These are phyloP conservation scores for Aquilaria agallochum DNA, from an alignment of 441 rosid genomes.

Conservation along the genomic window DNA sequence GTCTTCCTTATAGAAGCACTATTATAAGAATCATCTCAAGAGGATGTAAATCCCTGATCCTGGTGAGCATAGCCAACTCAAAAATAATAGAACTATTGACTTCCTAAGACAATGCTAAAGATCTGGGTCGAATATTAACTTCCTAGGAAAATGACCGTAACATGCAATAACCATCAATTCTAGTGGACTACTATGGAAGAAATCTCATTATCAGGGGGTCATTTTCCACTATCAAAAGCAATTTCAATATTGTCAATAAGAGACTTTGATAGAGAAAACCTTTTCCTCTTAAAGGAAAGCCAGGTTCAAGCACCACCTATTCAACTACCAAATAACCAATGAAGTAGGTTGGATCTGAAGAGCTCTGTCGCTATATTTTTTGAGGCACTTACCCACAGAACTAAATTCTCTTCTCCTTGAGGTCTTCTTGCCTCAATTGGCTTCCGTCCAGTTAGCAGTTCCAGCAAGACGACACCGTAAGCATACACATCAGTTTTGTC, in stretches of 20 bases:
- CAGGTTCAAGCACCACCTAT: slow-evolving; percentile 10
- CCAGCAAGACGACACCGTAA: slow-evolving; percentile 92
- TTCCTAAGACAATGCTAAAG: too few relatives aligned
- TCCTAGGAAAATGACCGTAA: too few relatives aligned
- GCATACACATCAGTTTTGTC: slow-evolving; percentile 97
- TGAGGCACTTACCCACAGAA: slow-evolving; percentile 73
- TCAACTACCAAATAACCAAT: slow-evolving; percentile 24
- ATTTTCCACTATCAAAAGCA: not conserved
- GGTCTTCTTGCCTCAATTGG: slow-evolving; percentile 86
- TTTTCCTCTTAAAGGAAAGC: not conserved
- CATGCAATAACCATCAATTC: too few relatives aligned
- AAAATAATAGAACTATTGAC: too few relatives aligned
- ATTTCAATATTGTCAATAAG: slow-evolving; percentile 2
- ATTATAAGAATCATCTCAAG: too few relatives aligned
- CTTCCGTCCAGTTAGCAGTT: slow-evolving; percentile 79
- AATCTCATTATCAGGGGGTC: slow-evolving; percentile 12
- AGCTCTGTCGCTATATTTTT: not conserved
- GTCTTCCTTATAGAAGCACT: not conserved
- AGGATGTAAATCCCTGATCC: not conserved
- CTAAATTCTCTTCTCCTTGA: slow-evolving; percentile 86
- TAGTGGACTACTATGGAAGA: slow-evolving; percentile 4
- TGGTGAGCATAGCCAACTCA: too few relatives aligned
- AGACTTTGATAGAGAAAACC: slow-evolving; percentile 9
- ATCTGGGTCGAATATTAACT: too few relatives aligned
- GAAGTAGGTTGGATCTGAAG: slow-evolving; percentile 14